phyloP scores from a whole-genome alignment of 768 basidiomycete genomes.

The Brasilioporus rufonigricans region DNA sequence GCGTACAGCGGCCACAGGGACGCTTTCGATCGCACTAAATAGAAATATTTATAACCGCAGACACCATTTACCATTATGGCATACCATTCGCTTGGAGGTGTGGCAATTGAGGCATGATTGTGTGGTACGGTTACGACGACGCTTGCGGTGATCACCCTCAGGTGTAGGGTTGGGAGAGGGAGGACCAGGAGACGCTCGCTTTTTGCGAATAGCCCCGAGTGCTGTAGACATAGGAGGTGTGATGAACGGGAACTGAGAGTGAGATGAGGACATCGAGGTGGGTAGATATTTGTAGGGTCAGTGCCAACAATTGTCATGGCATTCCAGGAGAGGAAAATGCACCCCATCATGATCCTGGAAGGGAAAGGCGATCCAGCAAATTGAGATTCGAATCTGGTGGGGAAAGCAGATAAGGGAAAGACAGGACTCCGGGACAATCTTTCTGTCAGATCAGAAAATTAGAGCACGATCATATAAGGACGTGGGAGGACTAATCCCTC shows the following conservation, averaged over 20 bases:
- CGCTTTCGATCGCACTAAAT: conserved; percentile 47
- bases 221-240: conserved; percentile 28
- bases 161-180: conserved; percentile 31
- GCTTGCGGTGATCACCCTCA: conserved; percentile 55
- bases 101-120: conserved; percentile 75
- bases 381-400: conserved; percentile 2
- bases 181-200: conserved; percentile 25
- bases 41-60: background rate
- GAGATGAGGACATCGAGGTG: conserved; percentile 1
- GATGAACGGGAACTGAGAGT: conserved; percentile 1
- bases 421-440: conserved; percentile 10
- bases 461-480: conserved; percentile 18
- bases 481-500: conserved; percentile 21
- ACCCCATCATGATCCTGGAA: conserved; percentile 8
- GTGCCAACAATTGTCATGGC: conserved; percentile 23
- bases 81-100: conserved; percentile 71
- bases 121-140: conserved; percentile 69
- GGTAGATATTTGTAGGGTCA: conserved; percentile 29
- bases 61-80: conserved; percentile 2
- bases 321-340: conserved; percentile 1
- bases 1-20: conserved; percentile 45
- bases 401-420: conserved; percentile 13
- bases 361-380: conserved; percentile 14
- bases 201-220: conserved; percentile 27
- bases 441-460: conserved; percentile 18